A percentile compares a stretch with the other conserved stretches of the same genome.
Conservation (phyloP, 495 filamentous ascomycete genomes). For the Cudoniella acicularis region DNA sequence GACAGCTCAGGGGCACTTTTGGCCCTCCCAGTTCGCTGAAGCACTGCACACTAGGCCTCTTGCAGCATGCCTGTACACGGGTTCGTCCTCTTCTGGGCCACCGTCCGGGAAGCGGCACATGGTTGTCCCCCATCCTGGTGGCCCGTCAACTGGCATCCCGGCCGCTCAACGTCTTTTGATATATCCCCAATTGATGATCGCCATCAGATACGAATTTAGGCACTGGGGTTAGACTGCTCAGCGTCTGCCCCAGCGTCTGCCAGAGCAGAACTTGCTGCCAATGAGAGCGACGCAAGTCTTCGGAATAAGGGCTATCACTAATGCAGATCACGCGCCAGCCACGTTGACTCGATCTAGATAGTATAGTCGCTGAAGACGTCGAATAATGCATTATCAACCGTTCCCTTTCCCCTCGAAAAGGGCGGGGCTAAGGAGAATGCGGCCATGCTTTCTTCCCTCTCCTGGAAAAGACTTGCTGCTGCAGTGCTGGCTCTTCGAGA, state of each 20-base stretch:
- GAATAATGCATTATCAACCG: conserved; percentile 8
- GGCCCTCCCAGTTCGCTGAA: background rate
- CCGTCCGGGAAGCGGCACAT: conserved; percentile 15
- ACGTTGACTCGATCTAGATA: conserved; percentile 18
- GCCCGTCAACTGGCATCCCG: conserved; percentile 4
- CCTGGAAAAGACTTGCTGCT: background rate
- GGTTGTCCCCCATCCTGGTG: conserved; percentile 1
- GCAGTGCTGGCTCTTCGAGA: background rate
- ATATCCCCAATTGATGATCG: conserved; percentile 23
- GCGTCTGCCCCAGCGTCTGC: background rate
- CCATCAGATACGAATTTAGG: conserved; percentile 26
- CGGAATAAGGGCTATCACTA: conserved; percentile 15
- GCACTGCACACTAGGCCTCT: conserved; percentile 7
- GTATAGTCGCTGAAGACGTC: conserved; percentile 6
- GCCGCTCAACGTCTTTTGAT: conserved; percentile 21
- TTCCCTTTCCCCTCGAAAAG: background rate
- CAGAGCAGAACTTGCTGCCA: conserved; percentile 7
- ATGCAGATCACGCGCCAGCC: conserved; percentile 29
- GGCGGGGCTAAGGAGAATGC: conserved; percentile 1
- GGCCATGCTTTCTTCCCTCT: conserved; percentile 2
- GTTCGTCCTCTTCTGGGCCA: conserved; percentile 12
- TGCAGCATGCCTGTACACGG: conserved; percentile 16
- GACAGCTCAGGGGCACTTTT: conserved; percentile 13
- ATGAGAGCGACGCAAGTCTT: conserved; percentile 3
- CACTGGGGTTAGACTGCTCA: background rate